phyloP scores from a whole-genome alignment of 495 filamentous ascomycete genomes.

The Penicillium diatomitis region DNA sequence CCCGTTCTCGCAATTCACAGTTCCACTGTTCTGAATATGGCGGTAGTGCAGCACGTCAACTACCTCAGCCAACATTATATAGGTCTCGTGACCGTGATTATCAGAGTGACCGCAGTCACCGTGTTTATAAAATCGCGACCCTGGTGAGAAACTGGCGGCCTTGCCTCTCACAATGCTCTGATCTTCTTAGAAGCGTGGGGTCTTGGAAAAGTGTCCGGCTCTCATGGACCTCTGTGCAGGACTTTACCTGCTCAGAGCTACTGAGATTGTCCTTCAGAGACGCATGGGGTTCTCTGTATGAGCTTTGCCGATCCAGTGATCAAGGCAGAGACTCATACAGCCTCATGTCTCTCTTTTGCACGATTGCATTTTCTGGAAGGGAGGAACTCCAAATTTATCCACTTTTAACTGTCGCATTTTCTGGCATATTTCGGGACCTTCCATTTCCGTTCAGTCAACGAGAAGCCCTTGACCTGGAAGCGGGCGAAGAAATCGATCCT shows the following conservation, averaged over 20 bases:
- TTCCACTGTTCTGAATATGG: conserved; percentile 43
- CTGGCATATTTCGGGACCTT: conserved; percentile 2
- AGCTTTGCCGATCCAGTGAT: conserved; percentile 3
- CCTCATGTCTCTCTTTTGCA: conserved; percentile 8
- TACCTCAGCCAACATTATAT: conserved; percentile 13
- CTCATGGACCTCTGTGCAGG: background rate
- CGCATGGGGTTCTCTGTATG: conserved; percentile 9
- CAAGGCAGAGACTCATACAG: conserved; percentile 4
- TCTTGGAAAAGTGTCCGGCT: conserved; percentile 2
- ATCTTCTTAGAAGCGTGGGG: background rate
- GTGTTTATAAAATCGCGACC: conserved; percentile 7
- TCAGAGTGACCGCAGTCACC: conserved; percentile 6
- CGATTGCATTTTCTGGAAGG: conserved; percentile 4
- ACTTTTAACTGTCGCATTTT: conserved; percentile 8
- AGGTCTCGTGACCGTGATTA: conserved; percentile 1
- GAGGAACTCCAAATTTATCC: background rate
- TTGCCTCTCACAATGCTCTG: background rate
- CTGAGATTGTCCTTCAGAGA: conserved; percentile 4
- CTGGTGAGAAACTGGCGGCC: conserved; percentile 9
- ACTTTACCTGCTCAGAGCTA: conserved; percentile 1
- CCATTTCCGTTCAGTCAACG: background rate
- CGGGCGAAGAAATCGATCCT: background rate
- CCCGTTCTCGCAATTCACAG: conserved; percentile 30
- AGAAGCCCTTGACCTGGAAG: background rate
- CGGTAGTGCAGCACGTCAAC: conserved; percentile 30